phyloP scores from a whole-genome alignment of 768 basidiomycete species.

The Kwoniella heveanensis region DNA sequence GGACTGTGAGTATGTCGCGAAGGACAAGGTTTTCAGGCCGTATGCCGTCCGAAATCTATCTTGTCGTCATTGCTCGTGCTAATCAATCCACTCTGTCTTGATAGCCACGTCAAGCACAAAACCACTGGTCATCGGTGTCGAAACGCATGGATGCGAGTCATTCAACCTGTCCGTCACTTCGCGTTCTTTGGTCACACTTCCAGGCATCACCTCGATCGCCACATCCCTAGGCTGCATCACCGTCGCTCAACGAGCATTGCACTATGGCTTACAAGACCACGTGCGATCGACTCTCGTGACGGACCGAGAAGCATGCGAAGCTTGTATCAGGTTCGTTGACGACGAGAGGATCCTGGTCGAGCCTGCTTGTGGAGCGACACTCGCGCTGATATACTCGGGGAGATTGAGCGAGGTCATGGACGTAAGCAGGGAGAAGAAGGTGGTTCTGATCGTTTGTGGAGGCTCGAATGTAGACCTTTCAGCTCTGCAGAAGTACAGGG shows the following conservation, averaged over 20 bases:
- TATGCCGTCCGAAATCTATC: too few species aligned
- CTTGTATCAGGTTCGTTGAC: constrained; percentile 38
- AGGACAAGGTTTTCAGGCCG: too few species aligned
- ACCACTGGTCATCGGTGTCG: constrained; percentile 32
- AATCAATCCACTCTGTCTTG: too few species aligned
- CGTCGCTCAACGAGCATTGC: constrained; percentile 30
- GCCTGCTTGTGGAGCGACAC: constrained; percentile 41
- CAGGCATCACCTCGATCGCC: constrained; percentile 45
- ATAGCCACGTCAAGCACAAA: background rate
- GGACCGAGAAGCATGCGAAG: constrained; percentile 32
- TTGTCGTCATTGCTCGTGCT: too few species aligned
- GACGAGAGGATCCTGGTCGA: constrained; percentile 42
- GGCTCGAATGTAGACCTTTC: constrained; percentile 35
- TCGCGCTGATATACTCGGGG: constrained; percentile 32
- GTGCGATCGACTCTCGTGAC: constrained; percentile 26
- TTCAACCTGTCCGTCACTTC: constrained; percentile 28
- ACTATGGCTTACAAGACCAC: constrained; percentile 15
- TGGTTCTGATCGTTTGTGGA: constrained; percentile 43
- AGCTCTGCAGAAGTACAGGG: constrained; percentile 26
- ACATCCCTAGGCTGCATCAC: constrained; percentile 42
- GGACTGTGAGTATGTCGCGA: background rate
- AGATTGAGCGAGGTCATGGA: constrained; percentile 19
- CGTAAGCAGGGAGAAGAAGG: constrained; percentile 20
- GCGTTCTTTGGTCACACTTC: constrained; percentile 30
- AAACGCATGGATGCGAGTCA: constrained; percentile 39